These are phyloP conservation scores for Gossypium longicalyx DNA, from an alignment of 345 rosid genomes.

Conservation along the genomic window DNA sequence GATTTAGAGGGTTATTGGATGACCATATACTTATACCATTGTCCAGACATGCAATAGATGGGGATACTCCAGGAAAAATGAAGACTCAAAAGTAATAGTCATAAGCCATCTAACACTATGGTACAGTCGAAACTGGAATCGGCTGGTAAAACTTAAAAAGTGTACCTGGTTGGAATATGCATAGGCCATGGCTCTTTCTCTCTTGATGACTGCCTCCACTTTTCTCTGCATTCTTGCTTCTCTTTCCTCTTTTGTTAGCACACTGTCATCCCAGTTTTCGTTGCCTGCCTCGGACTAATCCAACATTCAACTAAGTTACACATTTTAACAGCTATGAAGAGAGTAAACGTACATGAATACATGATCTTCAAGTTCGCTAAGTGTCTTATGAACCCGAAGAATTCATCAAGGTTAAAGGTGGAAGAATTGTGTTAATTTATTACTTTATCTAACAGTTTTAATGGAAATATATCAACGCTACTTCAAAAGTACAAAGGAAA, in stretches of 20 bases:
- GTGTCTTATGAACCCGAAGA: neutral
- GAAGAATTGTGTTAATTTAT: neutral
- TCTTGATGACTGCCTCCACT: constrained; percentile 70
- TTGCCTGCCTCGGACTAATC: constrained; percentile 63
- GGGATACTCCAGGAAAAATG: neutral
- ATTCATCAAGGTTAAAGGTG: neutral
- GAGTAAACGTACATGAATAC: neutral
- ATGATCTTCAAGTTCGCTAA: neutral
- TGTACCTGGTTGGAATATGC: constrained; percentile 87
- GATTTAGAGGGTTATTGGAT: neutral
- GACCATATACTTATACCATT: too few species aligned
- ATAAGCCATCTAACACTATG: neutral
- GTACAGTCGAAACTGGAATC: neutral
- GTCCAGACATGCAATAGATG: neutral
- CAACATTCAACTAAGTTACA: constrained; percentile 13
- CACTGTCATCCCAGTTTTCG: constrained; percentile 76
- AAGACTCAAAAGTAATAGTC: neutral
- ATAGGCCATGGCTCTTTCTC: constrained; percentile 87
- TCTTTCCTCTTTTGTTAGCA: constrained; percentile 67
- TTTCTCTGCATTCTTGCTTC: constrained; percentile 69
- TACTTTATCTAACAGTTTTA: neutral
- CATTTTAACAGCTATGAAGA: neutral
- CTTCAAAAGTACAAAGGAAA: neutral
- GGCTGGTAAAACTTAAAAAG: constrained; percentile 11
- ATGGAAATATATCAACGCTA: neutral